These are phyloP conservation scores for Aspergillus sparsus DNA, from an alignment of 495 filamentous ascomycete genomes.

Conservation along the genomic window DNA sequence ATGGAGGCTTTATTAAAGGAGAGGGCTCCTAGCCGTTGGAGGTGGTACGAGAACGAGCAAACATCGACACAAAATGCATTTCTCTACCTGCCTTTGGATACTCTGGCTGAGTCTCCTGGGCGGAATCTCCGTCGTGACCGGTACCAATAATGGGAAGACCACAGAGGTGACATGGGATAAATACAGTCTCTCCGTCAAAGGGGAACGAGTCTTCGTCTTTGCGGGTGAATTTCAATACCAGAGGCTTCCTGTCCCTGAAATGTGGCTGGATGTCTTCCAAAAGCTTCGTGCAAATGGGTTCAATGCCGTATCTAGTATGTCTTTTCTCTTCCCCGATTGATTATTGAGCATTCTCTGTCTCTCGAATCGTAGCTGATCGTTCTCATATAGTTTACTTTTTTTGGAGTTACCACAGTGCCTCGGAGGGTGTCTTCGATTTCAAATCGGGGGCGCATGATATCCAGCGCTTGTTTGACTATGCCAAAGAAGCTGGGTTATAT, in stretches of 20 bases:
- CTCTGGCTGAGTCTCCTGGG: conserved; percentile 34
- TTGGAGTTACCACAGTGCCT: conserved; percentile 56
- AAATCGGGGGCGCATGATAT: conserved; percentile 55
- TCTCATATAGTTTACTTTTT: conserved; percentile 51
- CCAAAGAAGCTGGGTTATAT: conserved; percentile 37
- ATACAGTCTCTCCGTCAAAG: conserved; percentile 59
- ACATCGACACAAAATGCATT: conserved; percentile 23
- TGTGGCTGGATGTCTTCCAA: conserved; percentile 64
- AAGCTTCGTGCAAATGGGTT: conserved; percentile 62
- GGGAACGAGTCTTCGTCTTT: conserved; percentile 57
- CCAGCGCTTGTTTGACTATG: conserved; percentile 52
- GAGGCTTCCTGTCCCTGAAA: conserved; percentile 57
- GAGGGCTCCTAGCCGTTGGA: neutral
- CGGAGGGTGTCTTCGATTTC: conserved; percentile 55
- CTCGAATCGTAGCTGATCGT: conserved; percentile 6
- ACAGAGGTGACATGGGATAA: conserved; percentile 47
- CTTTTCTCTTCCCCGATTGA: neutral
- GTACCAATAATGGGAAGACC: conserved; percentile 30
- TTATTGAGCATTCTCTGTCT: neutral
- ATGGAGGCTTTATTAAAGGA: neutral
- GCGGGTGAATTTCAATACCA: conserved; percentile 61
- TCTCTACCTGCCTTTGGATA: conserved; percentile 21
- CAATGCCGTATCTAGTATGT: conserved; percentile 48
- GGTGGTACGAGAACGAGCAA: conserved; percentile 6
- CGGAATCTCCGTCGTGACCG: conserved; percentile 39